A percentile compares a stretch with the other conserved stretches of the same genome.
These are phyloP conservation scores for Suhomyces yuchorum DNA, from an alignment of 1,139 yeast genomes.

Conservation along the genomic window DNA sequence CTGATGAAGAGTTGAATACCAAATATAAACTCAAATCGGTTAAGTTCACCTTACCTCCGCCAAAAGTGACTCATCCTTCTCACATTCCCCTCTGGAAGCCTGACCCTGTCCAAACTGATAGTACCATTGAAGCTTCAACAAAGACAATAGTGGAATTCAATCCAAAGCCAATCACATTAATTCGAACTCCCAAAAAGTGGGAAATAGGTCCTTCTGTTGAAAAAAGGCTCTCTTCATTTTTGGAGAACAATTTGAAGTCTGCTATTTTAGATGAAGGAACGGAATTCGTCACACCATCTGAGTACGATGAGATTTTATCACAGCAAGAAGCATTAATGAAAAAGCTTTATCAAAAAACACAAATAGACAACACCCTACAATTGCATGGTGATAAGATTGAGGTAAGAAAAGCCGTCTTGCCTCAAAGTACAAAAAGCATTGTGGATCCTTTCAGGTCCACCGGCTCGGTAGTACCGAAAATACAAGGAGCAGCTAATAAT, in stretches of 20 bases:
- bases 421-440: slow-evolving; percentile 46
- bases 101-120: slow-evolving; percentile 42
- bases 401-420: slow-evolving; percentile 46
- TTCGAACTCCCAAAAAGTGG: slow-evolving; percentile 21
- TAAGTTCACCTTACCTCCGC: slow-evolving; percentile 55
- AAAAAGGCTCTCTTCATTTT: slow-evolving; percentile 53
- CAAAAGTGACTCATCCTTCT: slow-evolving; percentile 74
- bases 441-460: slow-evolving; percentile 45
- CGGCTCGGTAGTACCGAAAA: slow-evolving; percentile 41
- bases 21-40: slow-evolving; percentile 43
- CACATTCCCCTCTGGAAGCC: slow-evolving; percentile 69
- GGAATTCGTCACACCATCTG: slow-evolving; percentile 41
- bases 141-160: slow-evolving; percentile 35
- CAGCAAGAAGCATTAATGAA: slow-evolving; percentile 37
- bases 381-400: slow-evolving; percentile 48
- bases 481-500: slow-evolving; percentile 43
- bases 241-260: slow-evolving; percentile 48
- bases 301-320: slow-evolving; percentile 32
- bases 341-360: slow-evolving; percentile 34
- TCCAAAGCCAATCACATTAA: slow-evolving; percentile 33
- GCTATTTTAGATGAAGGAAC: slow-evolving; percentile 46
- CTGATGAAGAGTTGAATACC: slow-evolving; percentile 20
- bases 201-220: slow-evolving; percentile 34
- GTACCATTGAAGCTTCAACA: slow-evolving; percentile 38
- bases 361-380: slow-evolving; percentile 40